These are phyloP conservation scores for Epichloe scottii DNA, from an alignment of 2,329 filamentous ascomycete genomes.

Conservation along the genomic window DNA sequence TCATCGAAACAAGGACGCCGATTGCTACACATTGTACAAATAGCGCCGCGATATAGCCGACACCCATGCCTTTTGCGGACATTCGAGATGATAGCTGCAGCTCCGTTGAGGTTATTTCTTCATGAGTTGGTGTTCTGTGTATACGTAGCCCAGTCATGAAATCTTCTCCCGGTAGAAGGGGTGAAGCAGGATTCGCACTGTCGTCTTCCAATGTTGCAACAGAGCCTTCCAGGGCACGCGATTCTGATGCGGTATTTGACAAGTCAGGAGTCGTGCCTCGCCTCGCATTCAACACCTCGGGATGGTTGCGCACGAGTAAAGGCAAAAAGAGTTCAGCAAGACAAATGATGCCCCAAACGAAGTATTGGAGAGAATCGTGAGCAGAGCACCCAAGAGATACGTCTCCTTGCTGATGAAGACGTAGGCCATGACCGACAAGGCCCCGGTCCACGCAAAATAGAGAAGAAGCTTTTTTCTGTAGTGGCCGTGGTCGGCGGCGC, in stretches of 20 bases:
- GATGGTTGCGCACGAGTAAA: constrained; percentile 77
- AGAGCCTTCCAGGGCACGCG: constrained; percentile 23
- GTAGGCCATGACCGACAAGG: constrained; percentile 77
- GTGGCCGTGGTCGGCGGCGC: constrained; percentile 84
- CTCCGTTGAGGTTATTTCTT: constrained; percentile 48
- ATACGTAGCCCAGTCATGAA: constrained; percentile 16
- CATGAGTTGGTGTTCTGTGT: constrained; percentile 27
- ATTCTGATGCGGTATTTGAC: constrained; percentile 19
- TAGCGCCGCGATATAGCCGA: constrained; percentile 80
- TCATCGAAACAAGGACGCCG: constrained; percentile 57
- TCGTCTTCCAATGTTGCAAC: constrained; percentile 16
- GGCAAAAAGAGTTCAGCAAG: constrained; percentile 91
- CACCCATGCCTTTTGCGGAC: constrained; percentile 84
- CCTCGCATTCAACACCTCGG: constrained; percentile 29
- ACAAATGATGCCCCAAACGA: constrained; percentile 94
- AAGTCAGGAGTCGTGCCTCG: constrained; percentile 18
- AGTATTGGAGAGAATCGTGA: constrained; percentile 85
- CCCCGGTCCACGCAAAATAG: constrained; percentile 71
- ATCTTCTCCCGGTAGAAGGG: constrained; percentile 28
- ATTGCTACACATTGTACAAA: constrained; percentile 76
- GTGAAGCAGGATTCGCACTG: constrained; percentile 31
- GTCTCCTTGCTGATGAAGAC: constrained; percentile 61
- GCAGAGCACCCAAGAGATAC: constrained; percentile 68
- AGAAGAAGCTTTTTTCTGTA: constrained; percentile 83
- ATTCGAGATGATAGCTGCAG: constrained; percentile 79